phyloP scores from a whole-genome alignment of 108 stramenopile species.

The Nitzschia putrida region DNA sequence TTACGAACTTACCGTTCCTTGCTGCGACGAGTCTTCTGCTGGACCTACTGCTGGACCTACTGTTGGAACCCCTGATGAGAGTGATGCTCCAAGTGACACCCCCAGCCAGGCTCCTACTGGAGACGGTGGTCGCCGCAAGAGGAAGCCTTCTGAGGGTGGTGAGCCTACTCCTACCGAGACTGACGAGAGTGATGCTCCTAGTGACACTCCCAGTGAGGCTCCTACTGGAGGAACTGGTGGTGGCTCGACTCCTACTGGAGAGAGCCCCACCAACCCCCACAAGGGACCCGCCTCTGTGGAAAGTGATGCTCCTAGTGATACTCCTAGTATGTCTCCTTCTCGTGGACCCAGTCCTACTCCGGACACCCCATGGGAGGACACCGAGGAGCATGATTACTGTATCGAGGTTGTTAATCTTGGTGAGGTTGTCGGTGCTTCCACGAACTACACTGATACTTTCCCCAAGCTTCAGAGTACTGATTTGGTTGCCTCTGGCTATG shows the following conservation, averaged over 20 bases:
- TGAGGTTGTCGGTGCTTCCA: slow-evolving; percentile 1
- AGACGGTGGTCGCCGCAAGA: background rate
- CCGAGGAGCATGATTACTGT: slow-evolving; percentile 1
- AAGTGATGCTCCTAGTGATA: slow-evolving; percentile 15
- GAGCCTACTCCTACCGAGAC: background rate
- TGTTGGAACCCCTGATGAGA: too few species aligned
- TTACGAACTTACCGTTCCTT: too few species aligned
- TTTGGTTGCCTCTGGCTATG: background rate
- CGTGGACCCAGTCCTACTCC: background rate
- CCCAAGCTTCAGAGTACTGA: background rate
- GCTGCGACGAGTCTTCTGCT: too few species aligned
- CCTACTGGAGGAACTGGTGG: slow-evolving; percentile 21
- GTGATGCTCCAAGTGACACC: slow-evolving; percentile 21
- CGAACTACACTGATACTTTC: background rate
- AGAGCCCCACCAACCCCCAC: slow-evolving; percentile 5
- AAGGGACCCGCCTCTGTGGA: background rate
- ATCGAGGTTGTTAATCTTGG: slow-evolving; percentile 8
- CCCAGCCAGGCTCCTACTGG: slow-evolving; percentile 27
- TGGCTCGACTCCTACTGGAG: slow-evolving; percentile 12
- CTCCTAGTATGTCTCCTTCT: background rate
- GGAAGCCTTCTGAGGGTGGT: background rate
- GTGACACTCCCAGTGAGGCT: slow-evolving; percentile 18
- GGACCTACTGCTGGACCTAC: too few species aligned
- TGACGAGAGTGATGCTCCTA: slow-evolving; percentile 9
- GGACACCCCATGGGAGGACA: background rate